A percentile compares a stretch with the other conserved stretches of the same genome.
phyloP scores from a whole-genome alignment of 2,329 filamentous ascomycete genomes.

The Didymella sp. region DNA sequence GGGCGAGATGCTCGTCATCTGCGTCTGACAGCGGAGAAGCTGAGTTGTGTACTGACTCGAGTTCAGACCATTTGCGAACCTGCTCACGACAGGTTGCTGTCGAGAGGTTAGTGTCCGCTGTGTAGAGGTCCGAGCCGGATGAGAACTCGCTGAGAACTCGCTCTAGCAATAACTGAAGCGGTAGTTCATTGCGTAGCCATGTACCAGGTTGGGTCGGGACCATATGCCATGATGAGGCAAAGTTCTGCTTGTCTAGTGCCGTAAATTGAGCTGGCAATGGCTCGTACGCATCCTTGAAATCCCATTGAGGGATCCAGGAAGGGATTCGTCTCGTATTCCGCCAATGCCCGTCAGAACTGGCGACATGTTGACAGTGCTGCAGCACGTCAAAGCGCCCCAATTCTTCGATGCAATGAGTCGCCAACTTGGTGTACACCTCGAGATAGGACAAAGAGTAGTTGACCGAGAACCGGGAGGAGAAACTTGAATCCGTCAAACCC shows the following conservation, averaged over 20 bases:
- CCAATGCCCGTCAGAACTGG: background rate
- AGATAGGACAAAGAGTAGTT: background rate
- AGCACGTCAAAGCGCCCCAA: background rate
- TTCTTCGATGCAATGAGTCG: background rate
- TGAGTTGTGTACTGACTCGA: background rate
- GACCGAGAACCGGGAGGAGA: background rate
- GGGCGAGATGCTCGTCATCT: background rate
- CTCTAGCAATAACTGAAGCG: background rate
- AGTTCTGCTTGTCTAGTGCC: background rate
- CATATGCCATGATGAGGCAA: background rate
- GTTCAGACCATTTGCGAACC: background rate
- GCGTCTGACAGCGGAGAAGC: background rate
- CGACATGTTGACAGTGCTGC: background rate
- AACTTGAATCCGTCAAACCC: conserved; percentile 2
- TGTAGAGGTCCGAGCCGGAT: background rate
- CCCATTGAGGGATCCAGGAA: background rate
- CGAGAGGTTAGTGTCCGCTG: background rate
- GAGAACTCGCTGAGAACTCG: background rate
- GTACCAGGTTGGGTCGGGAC: background rate
- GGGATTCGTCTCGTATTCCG: background rate
- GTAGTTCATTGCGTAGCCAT: background rate
- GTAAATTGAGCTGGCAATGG: background rate
- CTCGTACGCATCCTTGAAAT: background rate
- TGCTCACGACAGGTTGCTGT: background rate
- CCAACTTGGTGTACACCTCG: background rate